A percentile compares a stretch with the other conserved stretches of the same genome.
These are phyloP conservation scores for Vigna trinervia DNA, from an alignment of 306 rosid species.

Conservation along the genomic window DNA sequence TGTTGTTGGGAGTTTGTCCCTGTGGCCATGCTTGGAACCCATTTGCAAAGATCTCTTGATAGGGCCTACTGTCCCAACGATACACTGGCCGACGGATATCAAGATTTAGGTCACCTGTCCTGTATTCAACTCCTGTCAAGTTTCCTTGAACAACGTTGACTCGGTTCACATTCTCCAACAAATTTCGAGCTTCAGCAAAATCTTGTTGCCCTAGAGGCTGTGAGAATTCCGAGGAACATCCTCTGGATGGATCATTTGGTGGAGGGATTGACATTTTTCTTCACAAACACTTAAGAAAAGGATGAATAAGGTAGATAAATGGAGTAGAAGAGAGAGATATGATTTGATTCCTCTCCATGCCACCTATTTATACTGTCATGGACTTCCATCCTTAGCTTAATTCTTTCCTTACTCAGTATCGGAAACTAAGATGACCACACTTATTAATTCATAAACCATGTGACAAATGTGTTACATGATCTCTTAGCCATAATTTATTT, in stretches of 20 bases:
- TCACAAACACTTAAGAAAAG: too few species aligned
- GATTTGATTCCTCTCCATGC: too few species aligned
- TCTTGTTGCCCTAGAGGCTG: not conserved
- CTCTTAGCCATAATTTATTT: too few species aligned
- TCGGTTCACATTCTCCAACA: not conserved
- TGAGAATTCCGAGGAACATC: not conserved
- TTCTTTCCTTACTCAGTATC: too few species aligned
- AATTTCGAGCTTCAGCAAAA: not conserved
- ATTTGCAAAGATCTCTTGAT: not conserved
- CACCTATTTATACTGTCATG: too few species aligned
- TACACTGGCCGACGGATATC: not conserved
- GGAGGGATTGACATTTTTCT: too few species aligned
- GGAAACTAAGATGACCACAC: too few species aligned
- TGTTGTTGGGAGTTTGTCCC: not conserved
- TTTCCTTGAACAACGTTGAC: not conserved
- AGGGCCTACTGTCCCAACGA: conserved; percentile 17
- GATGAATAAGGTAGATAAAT: too few species aligned
- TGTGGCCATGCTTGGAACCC: conserved; percentile 23
- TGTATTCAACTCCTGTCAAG: not conserved
- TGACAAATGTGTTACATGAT: too few species aligned
- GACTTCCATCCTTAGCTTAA: too few species aligned
- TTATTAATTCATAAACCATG: too few species aligned
- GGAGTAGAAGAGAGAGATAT: too few species aligned
- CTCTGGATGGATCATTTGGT: not conserved
- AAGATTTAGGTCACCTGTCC: fast-evolving